phyloP scores from a whole-genome alignment of 345 rosid genomes.

The Excoecaria agallocha region DNA sequence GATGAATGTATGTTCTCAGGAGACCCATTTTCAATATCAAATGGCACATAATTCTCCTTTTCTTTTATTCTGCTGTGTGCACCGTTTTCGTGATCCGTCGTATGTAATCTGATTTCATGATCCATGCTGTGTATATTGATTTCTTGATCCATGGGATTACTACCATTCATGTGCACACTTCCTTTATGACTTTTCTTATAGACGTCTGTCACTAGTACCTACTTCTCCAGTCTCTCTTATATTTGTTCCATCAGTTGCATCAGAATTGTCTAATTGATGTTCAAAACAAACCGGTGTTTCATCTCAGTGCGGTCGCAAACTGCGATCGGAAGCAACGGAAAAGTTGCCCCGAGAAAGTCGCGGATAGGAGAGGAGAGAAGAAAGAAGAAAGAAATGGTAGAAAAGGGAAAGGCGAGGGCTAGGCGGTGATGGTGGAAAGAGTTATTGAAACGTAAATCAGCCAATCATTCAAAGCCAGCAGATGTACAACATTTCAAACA shows the following conservation, averaged over 20 bases:
- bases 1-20: background rate
- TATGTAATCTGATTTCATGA: conserved; percentile 11
- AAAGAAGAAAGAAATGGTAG: no score
- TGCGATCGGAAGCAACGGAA: background rate
- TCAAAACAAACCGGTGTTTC: conserved; percentile 23
- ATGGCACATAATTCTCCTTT: conserved; percentile 44
- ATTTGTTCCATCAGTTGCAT: background rate
- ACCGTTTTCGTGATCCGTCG: conserved; percentile 6
- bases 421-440: no score
- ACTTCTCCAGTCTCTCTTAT: conserved; percentile 28
- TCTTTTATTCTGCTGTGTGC: conserved; percentile 15
- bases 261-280: background rate
- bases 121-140: background rate
- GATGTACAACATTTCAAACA: background rate
- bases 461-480: background rate
- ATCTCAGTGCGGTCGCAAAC: conserved; percentile 1
- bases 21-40: conserved; percentile 57
- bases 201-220: conserved; percentile 21
- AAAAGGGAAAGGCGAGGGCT: no score
- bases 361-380: no score
- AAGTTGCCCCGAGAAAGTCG: background rate
- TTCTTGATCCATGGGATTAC: conserved; percentile 15
- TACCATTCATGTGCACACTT: conserved; percentile 9
- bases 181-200: no score
- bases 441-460: background rate